phyloP scores from a whole-genome alignment of 1,284 basidiomycete genomes.

The Trichosporon inkin region DNA sequence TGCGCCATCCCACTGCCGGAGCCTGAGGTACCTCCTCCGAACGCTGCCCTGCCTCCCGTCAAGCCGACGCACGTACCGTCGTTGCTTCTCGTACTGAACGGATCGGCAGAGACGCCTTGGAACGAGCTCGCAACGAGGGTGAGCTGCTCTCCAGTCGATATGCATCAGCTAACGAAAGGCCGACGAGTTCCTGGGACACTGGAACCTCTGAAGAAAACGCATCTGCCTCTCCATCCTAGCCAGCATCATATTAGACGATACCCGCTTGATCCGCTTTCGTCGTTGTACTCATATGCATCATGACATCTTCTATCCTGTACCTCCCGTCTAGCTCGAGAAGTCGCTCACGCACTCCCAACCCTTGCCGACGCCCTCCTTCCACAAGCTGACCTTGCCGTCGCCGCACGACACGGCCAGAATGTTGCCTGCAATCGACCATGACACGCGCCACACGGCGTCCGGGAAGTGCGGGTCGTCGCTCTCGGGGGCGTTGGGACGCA shows the following conservation, averaged over 20 bases:
- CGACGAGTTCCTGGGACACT: conserved; percentile 22
- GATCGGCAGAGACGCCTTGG: conserved; percentile 30
- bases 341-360: conserved; percentile 95
- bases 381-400: conserved; percentile 94
- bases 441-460: conserved; percentile 94
- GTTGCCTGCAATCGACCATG: conserved; percentile 95
- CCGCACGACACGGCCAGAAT: conserved; percentile 95
- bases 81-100: conserved; percentile 36
- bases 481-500: conserved; percentile 64
- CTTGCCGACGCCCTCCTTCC: conserved; percentile 98
- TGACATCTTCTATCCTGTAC: conserved; percentile 8
- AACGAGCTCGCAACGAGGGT: conserved; percentile 27
- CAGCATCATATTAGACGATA: background rate
- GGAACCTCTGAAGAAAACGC: background rate
- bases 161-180: conserved; percentile 20
- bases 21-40: conserved; percentile 13
- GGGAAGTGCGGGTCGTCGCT: conserved; percentile 69
- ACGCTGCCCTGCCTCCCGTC: conserved; percentile 19
- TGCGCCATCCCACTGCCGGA: conserved; percentile 25
- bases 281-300: conserved; percentile 22
- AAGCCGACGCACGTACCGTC: conserved; percentile 13
- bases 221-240: background rate
- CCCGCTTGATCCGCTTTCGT: background rate
- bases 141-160: too few relatives aligned
- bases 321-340: conserved; percentile 62